phyloP scores from a whole-genome alignment of 1,139 yeast species.

The Pichia sp. region DNA sequence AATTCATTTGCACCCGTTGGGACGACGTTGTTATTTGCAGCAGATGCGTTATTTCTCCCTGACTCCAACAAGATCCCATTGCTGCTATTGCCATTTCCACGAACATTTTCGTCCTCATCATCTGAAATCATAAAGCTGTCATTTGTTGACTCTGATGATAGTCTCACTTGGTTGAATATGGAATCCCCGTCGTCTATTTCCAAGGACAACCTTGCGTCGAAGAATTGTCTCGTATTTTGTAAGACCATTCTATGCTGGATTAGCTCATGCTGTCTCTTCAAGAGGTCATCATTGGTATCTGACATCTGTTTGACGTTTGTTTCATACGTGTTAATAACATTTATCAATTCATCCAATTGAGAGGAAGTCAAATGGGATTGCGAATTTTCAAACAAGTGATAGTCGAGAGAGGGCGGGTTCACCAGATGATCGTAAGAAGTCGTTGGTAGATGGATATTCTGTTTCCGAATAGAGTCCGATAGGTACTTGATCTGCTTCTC shows the following conservation, averaged over 20 bases:
- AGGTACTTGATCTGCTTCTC: conserved; percentile 52
- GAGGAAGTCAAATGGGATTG: conserved; percentile 29
- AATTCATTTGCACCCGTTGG: conserved; percentile 23
- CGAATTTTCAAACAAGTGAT: conserved; percentile 13
- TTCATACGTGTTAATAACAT: conserved; percentile 39
- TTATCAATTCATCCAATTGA: conserved; percentile 40
- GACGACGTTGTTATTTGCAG: neutral
- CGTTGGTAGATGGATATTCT: conserved; percentile 24
- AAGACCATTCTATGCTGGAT: conserved; percentile 50
- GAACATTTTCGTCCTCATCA: conserved; percentile 19
- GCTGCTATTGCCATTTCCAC: neutral
- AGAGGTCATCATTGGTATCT: conserved; percentile 38
- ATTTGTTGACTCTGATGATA: conserved; percentile 23
- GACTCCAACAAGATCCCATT: conserved; percentile 18
- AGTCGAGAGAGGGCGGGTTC: conserved; percentile 18
- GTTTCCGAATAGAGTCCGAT: conserved; percentile 28
- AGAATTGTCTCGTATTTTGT: conserved; percentile 31
- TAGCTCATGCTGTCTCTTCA: conserved; percentile 34
- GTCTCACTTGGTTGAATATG: conserved; percentile 25
- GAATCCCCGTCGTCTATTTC: conserved; percentile 27
- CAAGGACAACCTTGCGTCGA: conserved; percentile 30
- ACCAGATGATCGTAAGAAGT: conserved; percentile 27
- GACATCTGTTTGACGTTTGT: conserved; percentile 42
- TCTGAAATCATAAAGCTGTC: conserved; percentile 28
- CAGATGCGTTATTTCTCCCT: conserved; percentile 12